These are phyloP conservation scores for Luffa aegyptiaca DNA, from an alignment of 306 rosid species.

Conservation along the genomic window DNA sequence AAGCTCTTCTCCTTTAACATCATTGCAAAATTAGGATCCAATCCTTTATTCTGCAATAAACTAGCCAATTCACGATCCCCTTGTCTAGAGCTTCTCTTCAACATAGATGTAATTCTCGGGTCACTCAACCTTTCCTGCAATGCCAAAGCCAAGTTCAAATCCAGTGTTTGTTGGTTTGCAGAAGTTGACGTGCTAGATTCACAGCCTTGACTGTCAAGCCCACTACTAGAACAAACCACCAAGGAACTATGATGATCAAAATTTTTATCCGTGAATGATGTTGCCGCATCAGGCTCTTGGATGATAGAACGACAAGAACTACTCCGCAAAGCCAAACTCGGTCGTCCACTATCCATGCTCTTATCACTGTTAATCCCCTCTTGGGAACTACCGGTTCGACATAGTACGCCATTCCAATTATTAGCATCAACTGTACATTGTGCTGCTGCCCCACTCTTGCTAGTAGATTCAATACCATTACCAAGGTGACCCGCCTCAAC, in stretches of 20 bases:
- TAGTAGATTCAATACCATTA: slow-evolving; percentile 55
- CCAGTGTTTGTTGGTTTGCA: slow-evolving; percentile 81
- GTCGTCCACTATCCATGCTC: slow-evolving; percentile 97
- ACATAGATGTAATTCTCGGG: slow-evolving; percentile 81
- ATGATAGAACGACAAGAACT: slow-evolving; percentile 88
- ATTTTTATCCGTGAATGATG: slow-evolving; percentile 41
- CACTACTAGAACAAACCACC: slow-evolving; percentile 80
- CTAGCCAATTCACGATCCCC: slow-evolving; percentile 75
- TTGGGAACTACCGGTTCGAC: slow-evolving; percentile 58
- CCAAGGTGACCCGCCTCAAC: slow-evolving; percentile 82
- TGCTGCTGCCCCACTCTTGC: slow-evolving; percentile 45
- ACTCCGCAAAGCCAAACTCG: slow-evolving; percentile 85
- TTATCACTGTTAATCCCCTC: slow-evolving; percentile 94
- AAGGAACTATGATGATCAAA: slow-evolving; percentile 59
- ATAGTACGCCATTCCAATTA: slow-evolving; percentile 59
- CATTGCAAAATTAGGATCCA: slow-evolving; percentile 99
- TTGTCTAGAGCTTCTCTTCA: slow-evolving; percentile 68
- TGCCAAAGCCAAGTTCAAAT: slow-evolving; percentile 79
- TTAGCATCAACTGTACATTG: slow-evolving; percentile 55
- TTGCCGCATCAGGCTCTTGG: slow-evolving; percentile 79
- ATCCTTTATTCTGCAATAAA: slow-evolving; percentile 87
- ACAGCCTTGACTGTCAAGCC: slow-evolving; percentile 89
- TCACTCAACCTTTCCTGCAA: slow-evolving; percentile 97
- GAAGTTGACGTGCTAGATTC: slow-evolving; percentile 86
- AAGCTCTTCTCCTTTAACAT: slow-evolving; percentile 95